Evolutionary conservation across 768 basidiomycete genomes (phyloP), one percentile per base, ranked within the genome.

Genomic region (Naematelia encephala): DNA sequence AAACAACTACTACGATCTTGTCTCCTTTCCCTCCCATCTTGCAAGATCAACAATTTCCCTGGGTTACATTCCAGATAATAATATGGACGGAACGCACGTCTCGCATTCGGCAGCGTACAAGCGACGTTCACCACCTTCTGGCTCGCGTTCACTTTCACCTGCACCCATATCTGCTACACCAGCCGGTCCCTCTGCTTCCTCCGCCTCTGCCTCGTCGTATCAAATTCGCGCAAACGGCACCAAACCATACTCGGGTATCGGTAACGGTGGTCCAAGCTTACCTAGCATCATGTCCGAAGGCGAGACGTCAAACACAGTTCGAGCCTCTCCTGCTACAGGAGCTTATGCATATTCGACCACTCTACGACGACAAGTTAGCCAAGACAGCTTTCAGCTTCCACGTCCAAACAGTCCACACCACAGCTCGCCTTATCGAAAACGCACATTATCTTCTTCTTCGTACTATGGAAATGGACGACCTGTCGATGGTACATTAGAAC

Each of bases 281-380:
- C 25, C 46, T 8, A 57, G 10, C 27, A 23, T 39, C 21, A 25
- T 13, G 28, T n/a, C 29, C 21, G 13, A 11, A 4, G 19, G 42
- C 4, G 27, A 27, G 2, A 8, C 29, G 29, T 28, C 46, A 27
- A 26, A 14, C 22, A 55, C 51, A 1, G 23, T 56, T 16, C 30
- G 43, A 10, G 59, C 47, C 19, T 52, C 51, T 5, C 51, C 59
- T 43, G 51, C 25, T 4, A 44, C 22, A 22, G 70, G 65, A 3
- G 54, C 53, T 4, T 73, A 68, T 45, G 72, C 72, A n/a, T 73
- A 73, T 57, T 68, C 67, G 11, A 73, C 72, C 1, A 73, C 72
- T 5, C 44, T 73, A 3, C 44, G 72, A 25, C 52, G 72, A 30
- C 72, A 73, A 22, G 51, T 59, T 22, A 59, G 54, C 13, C 14